Evolutionary conservation across 768 basidiomycete genomes (phyloP).

Genomic region (Mycena polygramma): DNA sequence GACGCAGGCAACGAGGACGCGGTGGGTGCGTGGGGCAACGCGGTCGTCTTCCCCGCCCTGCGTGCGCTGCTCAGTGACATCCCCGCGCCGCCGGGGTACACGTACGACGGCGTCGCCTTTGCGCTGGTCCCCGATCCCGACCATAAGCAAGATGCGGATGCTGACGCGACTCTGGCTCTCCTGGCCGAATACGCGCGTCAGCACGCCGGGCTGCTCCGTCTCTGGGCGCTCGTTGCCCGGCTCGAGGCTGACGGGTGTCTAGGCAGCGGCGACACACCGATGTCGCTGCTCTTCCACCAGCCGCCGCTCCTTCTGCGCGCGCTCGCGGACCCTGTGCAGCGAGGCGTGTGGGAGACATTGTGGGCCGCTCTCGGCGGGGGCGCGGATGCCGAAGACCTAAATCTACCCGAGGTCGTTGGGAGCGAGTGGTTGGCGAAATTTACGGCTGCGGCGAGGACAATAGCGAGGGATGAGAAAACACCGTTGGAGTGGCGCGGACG

Average conservation of each 20-base stretch:
- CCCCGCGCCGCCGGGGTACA: conserved; percentile 35
- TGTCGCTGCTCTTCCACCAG: conserved; percentile 31
- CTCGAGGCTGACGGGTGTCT: conserved; percentile 24
- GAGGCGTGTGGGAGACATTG: conserved; percentile 33
- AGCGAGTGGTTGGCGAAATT: not conserved
- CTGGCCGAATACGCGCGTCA: conserved; percentile 29
- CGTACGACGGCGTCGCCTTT: conserved; percentile 4
- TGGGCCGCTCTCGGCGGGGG: conserved; percentile 26
- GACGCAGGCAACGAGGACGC: conserved; percentile 11
- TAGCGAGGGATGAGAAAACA: conserved; percentile 15
- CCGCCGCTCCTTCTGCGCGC: conserved; percentile 22
- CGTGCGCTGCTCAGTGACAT: conserved; percentile 26
- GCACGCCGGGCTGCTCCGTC: conserved; percentile 28
- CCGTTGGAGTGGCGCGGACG: conserved; percentile 23
- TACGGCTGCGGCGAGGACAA: conserved; percentile 16
- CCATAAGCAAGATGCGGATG: not conserved
- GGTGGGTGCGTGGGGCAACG: conserved; percentile 12
- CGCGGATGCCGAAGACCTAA: not conserved
- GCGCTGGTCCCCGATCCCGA: conserved; percentile 15
- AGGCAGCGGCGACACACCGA: conserved; percentile 19
- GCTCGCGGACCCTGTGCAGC: conserved; percentile 28
- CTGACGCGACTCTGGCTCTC: not conserved
- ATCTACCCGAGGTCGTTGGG: conserved; percentile 12
- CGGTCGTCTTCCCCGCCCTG: conserved; percentile 28
- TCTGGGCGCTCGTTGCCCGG: conserved; percentile 33